Conservation (phyloP, 164 flowering plant species). For the Macadamia tetraphylla region DNA sequence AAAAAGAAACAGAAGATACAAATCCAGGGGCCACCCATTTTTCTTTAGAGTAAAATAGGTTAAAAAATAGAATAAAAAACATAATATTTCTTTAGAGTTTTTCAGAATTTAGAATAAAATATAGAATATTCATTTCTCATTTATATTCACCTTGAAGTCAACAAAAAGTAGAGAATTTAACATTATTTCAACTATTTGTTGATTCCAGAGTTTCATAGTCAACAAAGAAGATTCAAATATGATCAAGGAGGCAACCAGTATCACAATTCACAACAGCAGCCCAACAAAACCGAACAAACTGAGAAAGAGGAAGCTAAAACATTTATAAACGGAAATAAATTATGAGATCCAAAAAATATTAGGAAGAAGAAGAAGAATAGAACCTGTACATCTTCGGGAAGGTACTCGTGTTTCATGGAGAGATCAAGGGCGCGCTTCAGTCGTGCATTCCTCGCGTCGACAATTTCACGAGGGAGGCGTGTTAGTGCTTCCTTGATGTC, state of each 20-base stretch:
- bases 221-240: not conserved
- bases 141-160: too few relatives aligned
- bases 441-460: slow-evolving; percentile 88
- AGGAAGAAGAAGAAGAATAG: not conserved
- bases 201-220: not conserved
- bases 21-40: too few relatives aligned
- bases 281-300: not conserved
- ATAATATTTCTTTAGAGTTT: too few relatives aligned
- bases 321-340: not conserved
- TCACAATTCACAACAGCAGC: too few relatives aligned
- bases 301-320: not conserved
- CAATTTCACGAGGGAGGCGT: slow-evolving; percentile 84
- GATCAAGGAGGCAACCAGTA: not conserved
- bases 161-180: too few relatives aligned
- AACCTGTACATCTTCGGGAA: slow-evolving; percentile 81
- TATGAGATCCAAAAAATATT: not conserved
- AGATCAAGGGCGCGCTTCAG: slow-evolving; percentile 95
- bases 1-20: too few relatives aligned
- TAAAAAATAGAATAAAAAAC: too few relatives aligned
- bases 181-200: too few relatives aligned
- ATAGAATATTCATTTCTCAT: too few relatives aligned
- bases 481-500: slow-evolving; percentile 82
- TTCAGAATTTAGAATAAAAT: too few relatives aligned
- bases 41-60: too few relatives aligned
- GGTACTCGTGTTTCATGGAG: slow-evolving; percentile 93